Base-by-base conservation (phyloP, 345 rosid species). In the Corchorus olitorius region DNA sequence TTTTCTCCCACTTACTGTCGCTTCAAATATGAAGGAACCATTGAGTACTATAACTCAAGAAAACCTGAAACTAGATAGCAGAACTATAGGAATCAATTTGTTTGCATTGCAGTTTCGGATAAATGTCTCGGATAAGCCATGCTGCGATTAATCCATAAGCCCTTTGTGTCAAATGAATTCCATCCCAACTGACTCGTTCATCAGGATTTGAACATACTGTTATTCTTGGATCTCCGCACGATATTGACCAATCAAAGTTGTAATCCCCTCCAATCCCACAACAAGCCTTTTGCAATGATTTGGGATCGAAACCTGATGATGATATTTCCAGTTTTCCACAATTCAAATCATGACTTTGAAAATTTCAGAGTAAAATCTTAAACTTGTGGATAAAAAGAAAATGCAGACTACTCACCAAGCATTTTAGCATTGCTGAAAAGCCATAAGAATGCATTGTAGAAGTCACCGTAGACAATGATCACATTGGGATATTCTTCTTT, bases 111-210 rank as follows among this genome's bases (percentile, higher is more conserved):
- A 27, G 27, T 27, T 27, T 27, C 1, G 27, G 27, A 27, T 27
- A 27, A 27, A 27, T 27, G 27, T 27, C 27, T 27, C 27, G 12
- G 49, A 81, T 65, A 6, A 85, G 55, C 79, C 81, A 77, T 17
- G 35, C 14, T 1, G 88, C 65, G 69, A 79, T 74, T 48, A 11
- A 35, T 1, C 78, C 50, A 9, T 86, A 72, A 3, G 81, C 84
- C 49, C 43, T 70, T 22, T 84, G 81, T 2, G 85, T 80, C 73
- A 73, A 78, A n/a, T 82, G 86, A 3, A 78, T 50, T 53, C 81
- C 85, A 15, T 84, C 88, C 86, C 88, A 87, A 45, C 84, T 84
- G 7, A 81, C 54, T 16, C 64, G 65, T 55, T 54, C 60, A 16
- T 70, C 27, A 19, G 82, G 81, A 20, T 76, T 64, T 41, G 46